Percentiles rank a stretch among this genome's conserved stretches.
Evolutionary conservation across 2,329 filamentous ascomycete species (phyloP).

Genomic region (Botrytis medusae): DNA sequence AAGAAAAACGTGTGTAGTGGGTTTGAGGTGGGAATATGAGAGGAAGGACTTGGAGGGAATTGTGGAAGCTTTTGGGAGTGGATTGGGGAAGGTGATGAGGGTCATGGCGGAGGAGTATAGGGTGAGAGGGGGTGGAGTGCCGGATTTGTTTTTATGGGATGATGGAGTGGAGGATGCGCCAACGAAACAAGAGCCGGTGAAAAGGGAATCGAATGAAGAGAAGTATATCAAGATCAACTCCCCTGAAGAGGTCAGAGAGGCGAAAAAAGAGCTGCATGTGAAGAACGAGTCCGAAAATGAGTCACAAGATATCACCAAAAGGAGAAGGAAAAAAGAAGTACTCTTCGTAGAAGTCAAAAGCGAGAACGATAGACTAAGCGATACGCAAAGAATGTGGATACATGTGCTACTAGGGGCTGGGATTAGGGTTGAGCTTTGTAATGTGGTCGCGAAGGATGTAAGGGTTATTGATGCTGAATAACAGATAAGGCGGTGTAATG

Average conservation of each 20-base stretch:
- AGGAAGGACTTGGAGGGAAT: slow-evolving; percentile 78
- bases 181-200: neutral
- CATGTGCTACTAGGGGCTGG: slow-evolving; percentile 86
- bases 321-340: slow-evolving; percentile 29
- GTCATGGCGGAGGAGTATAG: slow-evolving; percentile 95
- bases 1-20: slow-evolving; percentile 80
- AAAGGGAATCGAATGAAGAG: neutral
- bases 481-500: neutral
- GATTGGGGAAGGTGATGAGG: slow-evolving; percentile 81
- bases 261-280: neutral
- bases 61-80: slow-evolving; percentile 74
- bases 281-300: neutral
- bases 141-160: slow-evolving; percentile 86
- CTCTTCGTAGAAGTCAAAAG: slow-evolving; percentile 40
- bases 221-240: neutral
- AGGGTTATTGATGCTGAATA: slow-evolving; percentile 30
- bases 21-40: slow-evolving; percentile 86
- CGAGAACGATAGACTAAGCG: slow-evolving; percentile 88
- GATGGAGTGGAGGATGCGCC: slow-evolving; percentile 5
- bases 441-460: slow-evolving; percentile 47
- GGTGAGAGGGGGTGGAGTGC: slow-evolving; percentile 81
- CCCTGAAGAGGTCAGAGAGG: neutral
- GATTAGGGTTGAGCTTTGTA: slow-evolving; percentile 78
- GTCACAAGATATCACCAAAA: neutral
- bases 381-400: slow-evolving; percentile 96